phyloP scores from a whole-genome alignment of 176 grass and related monocot genomes.

The Saccharum spontaneum region DNA sequence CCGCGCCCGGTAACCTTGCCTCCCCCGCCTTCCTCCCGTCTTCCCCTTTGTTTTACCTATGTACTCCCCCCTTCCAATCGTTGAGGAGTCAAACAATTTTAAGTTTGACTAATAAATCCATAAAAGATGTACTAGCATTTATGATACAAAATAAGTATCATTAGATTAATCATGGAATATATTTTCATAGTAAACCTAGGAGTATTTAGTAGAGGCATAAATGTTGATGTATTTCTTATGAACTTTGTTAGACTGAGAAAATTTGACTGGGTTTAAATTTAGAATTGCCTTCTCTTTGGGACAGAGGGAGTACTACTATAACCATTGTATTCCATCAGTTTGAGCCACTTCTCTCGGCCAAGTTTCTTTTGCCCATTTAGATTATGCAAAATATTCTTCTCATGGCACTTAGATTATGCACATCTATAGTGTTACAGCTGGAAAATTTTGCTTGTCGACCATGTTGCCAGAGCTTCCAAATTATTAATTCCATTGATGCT shows the following conservation, averaged over 20 bases:
- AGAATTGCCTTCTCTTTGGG: neutral
- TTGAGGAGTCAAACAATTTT: neutral
- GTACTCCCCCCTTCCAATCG: neutral
- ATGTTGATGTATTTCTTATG: neutral
- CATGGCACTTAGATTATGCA: neutral
- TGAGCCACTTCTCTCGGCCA: neutral
- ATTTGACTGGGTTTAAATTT: neutral
- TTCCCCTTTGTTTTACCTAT: neutral
- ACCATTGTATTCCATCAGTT: neutral
- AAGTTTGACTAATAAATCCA: neutral
- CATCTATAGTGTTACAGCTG: neutral
- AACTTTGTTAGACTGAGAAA: neutral
- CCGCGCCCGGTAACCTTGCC: constrained; percentile 30
- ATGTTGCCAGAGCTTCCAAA: neutral
- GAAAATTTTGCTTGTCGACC: neutral
- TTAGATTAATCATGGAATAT: neutral
- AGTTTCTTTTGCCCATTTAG: neutral
- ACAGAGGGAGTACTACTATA: neutral
- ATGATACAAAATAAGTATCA: neutral
- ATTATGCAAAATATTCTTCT: neutral
- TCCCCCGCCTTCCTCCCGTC: constrained; percentile 24
- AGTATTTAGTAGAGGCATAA: neutral
- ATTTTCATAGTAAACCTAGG: neutral
- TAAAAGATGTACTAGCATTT: neutral
- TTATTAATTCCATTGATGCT: neutral